Base-by-base conservation (phyloP, 2,329 filamentous ascomycete species). In the Arthrobotrys musiformis region DNA sequence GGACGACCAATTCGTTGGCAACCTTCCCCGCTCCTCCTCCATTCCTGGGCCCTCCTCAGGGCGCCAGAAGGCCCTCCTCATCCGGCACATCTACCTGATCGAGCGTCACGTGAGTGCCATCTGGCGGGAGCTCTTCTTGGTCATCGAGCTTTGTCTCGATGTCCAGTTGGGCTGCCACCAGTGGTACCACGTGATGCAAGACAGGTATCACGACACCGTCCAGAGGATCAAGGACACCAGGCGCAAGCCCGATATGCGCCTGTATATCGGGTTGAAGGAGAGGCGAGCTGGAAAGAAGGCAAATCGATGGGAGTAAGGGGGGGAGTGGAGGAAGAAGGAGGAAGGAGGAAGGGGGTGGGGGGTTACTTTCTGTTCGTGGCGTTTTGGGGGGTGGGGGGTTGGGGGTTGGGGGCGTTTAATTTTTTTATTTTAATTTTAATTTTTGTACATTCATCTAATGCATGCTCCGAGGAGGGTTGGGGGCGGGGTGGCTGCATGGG, bases 261-360 rank as follows among this genome's bases (percentile, higher is more conserved):
- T 66, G 15, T 66, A 66, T 42, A 52, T 66, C 30, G 26, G 33
- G 13, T 6, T 66, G 30, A 66, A 66, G n/a, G 62, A 66, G 24
- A 28, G 24, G 26, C 37, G 58, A 19, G 37, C 40, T 33, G 58
- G 58, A 1, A 62, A 30, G 26, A 62, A 4, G 24, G 19, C 33
- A 11, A 28, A 19, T 15, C 44, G 24, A 24, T 62, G 58, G 58
- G 37, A 22, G 1, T 62, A 62, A 13, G 26, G 30, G 30, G n/a
- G 4, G 2, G 11, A 6, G 26, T 17, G 50, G 8, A 1, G 22
- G 13, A 13, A 24, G 19, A 15, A 11, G 44, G 42, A 46, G 11
- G 17, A 44, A 19, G n/a, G 19, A 42, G 13, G 37, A 42, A 2
- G 13, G 5, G 4, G 37, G 15, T 42, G 7, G 42, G 42, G 42